Evolutionary conservation across 257 asterid genomes (phyloP), one percentile per base, ranked within the genome.

Genomic region (Verbascum thapsus): DNA sequence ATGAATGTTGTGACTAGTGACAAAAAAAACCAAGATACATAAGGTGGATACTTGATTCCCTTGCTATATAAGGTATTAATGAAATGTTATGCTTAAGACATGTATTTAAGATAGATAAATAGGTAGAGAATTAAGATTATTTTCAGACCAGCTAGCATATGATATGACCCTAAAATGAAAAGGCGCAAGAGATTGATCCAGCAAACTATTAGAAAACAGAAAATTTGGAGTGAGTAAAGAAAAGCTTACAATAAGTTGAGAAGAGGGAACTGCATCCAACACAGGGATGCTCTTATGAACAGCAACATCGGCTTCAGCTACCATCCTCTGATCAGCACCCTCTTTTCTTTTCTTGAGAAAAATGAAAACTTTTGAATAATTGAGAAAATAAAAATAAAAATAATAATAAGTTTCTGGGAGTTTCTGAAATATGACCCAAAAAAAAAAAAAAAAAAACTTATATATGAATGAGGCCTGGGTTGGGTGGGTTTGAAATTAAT

Each of bases 231-330:
- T 41, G 12, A 3, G 18, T 13, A 38, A 3, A 26, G 32, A 76
- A 5, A 66, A 48, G 45, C 74, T 62, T 59, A 84, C 92, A n/a
- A n/a, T n/a, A 74, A 72, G 39, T 67, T 73, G 66, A 58, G 94
- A 63, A 74, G 78, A 63, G 10, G 88, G 81, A 12, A 78, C n/a
- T n/a, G n/a, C 76, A 81, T 84, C 91, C 91, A 85, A 56, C 3
- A 77, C 69, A 42, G 85, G 81, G 69, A 85, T 69, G 74, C 50
- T 80, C 38, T 72, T 67, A 58, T 70, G 82, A 58, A 83, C 75
- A 45, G 77, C 76, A 22, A 88, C 78, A 78, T 80, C 85, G 39
- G 84, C 73, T 68, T 83, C 95, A 43, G 87, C 96, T 81, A 83
- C 87, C 91, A 83, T 85, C 59, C 45, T 70, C 12, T 49, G 35